Base-by-base conservation (phyloP, 345 rosid genomes). In the Microthlaspi erraticum region DNA sequence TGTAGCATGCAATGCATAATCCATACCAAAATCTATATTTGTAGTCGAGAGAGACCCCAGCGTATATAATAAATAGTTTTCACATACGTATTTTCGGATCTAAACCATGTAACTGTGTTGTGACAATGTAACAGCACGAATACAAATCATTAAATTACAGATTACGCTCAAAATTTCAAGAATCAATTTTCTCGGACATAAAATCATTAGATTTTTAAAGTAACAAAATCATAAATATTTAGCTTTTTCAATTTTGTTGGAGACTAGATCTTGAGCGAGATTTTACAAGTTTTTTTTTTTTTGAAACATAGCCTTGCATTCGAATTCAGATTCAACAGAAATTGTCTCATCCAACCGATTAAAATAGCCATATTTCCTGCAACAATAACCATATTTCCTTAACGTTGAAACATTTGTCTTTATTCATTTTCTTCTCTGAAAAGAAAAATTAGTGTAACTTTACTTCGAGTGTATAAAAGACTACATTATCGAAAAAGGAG, bases 381-480 rank as follows among this genome's bases (percentile, higher is more conserved):
- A n/a, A n/a, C n/a, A 44, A 26, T 44, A 63, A 63, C 16, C 20
- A 6, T 56, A 63, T 26, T 72, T 72, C 48, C 64, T 63, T 54
- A 72, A 54, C 63, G 32, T 43, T 37, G 57, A 55, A 72, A 72
- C 50, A 55, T 34, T 45, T 6, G 57, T 64, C 71, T 64, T 55
- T 55, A 55, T 46, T 46, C 17, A 39, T 50, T 26, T 19, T 14
- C 43, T 44, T 56, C 33, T 8, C 34, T 8, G 33, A 44, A 66
- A 32, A 56, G 45, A 44, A 36, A 42, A 16, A 1, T 12, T 32
- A 48, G 37, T 73, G 72, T 39, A 65, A 41, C 77, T 66, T 73
- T 73, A 70, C 34, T 60, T 71, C 61, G 1, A 41, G 43, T 51
- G 61, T 71, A 60, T 61, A 60, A 60, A 71, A 71, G 45, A 71